Evolutionary conservation across 2,329 filamentous ascomycete species (phyloP), one percentile per base, ranked within the genome.

Genomic region (Biscogniauxia mediterranea): DNA sequence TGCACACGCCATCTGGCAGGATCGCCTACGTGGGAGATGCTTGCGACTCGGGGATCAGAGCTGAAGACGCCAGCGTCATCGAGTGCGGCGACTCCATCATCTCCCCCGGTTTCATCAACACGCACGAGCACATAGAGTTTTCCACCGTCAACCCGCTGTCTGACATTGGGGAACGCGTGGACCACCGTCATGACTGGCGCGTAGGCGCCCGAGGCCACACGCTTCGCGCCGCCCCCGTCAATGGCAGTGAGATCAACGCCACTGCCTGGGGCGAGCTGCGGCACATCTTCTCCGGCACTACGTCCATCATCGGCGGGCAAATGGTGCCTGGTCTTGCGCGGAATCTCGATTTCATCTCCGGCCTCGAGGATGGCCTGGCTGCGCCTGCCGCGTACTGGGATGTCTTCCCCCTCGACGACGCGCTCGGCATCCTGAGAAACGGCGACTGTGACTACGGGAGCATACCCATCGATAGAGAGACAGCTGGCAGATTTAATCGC

Each of bases 141-240:
- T 64, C 69, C 2, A 70, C 69, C 20, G 63, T 69, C 56, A 57
- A 26, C 13, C 71, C 71, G 5, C 64, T 72, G 23, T 52, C 60
- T 1, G 69, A 69, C 54, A 60, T 66, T 32, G 68, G 68, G 13
- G 68, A 69, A 53, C 62, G 65, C 52, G 60, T 56, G 20, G 26
- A 61, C 50, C 68, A 72, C 52, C 70, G 71, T n/a, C 70, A 73
- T 26, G 70, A 73, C 64, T 73, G 71, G 71, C 68, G 71, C 8
- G 13, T 67, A 1, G 70, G 71, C n/a, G 50, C 64, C 2, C 64
- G 70, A 1, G 63, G 64, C 21, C 55, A 64, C 58, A 68, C 66
- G 20, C 55, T 63, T 61, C 68, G 68, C 4, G 53, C 54, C 1
- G 64, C 62, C 1, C 28, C 57, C 28, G 61, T 70, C 19, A 71